These are phyloP conservation scores for Pleurotus salmoneostramineus DNA, from an alignment of 768 basidiomycete genomes.

Conservation along the genomic window DNA sequence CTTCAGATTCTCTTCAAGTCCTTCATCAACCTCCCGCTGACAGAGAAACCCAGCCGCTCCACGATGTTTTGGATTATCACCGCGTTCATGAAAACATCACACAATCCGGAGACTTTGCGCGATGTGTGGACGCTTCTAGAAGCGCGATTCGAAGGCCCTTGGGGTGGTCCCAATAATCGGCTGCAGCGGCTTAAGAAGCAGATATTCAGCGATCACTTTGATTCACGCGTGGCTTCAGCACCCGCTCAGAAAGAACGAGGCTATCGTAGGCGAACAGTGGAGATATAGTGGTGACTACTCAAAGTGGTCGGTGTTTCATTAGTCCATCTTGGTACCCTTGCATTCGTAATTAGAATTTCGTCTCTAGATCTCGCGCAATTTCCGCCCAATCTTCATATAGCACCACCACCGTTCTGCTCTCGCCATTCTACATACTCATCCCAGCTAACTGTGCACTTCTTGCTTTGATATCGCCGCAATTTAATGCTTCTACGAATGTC, in stretches of 20 bases:
- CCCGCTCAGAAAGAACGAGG: neutral
- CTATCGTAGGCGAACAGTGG: neutral
- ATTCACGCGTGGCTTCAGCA: neutral
- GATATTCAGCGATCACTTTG: slow-evolving; percentile 26
- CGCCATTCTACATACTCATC: slow-evolving; percentile 80
- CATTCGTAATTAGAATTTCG: neutral
- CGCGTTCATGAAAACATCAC: slow-evolving; percentile 61
- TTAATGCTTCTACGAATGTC: slow-evolving; percentile 72
- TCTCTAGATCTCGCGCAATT: neutral
- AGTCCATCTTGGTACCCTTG: neutral
- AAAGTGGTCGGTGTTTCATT: neutral
- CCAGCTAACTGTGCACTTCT: slow-evolving; percentile 63
- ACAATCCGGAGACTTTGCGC: slow-evolving; percentile 39
- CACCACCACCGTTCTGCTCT: slow-evolving; percentile 28
- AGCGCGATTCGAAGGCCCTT: slow-evolving; percentile 42
- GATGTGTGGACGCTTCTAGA: slow-evolving; percentile 56
- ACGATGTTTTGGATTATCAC: slow-evolving; percentile 65
- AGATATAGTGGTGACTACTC: neutral
- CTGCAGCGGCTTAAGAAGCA: slow-evolving; percentile 32
- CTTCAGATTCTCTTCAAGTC: slow-evolving; percentile 54
- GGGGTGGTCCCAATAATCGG: slow-evolving; percentile 42
- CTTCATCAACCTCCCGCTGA: slow-evolving; percentile 56
- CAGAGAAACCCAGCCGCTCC: slow-evolving; percentile 33
- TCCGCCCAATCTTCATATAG: neutral
- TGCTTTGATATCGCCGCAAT: slow-evolving; percentile 81